Base-by-base conservation (phyloP, 306 rosid species). In the Mimosa bimucronata region DNA sequence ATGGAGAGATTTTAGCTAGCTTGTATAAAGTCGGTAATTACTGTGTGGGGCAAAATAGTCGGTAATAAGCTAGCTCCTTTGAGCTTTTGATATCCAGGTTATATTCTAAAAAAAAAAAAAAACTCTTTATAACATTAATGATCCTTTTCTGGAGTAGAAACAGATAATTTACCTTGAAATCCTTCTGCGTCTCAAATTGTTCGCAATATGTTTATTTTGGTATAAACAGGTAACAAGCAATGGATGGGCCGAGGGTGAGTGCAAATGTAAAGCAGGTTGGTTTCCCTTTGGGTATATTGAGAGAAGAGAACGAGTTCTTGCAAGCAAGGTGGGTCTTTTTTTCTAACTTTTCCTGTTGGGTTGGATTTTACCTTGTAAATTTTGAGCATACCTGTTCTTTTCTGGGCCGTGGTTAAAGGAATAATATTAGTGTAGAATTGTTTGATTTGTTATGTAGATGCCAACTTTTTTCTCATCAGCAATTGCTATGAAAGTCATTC, bases 231-330 rank as follows among this genome's bases (percentile, higher is more conserved):
- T 90, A 50, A 60, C 90, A 12, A 86, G 82, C 88, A 85, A 77
- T 23, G 94, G 93, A 66, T 90, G 97, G 97, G 97, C 96, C 1
- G 97, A 93, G 92, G 97, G 97, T 6, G 97, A 91, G 85, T 88
- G 97, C 91, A 88, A 91, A 83, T 94, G 97, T 19, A 91, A 40
- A 85, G 97, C 91, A 12, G 96, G 97, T 58, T 91, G 97, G 97
- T 88, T 93, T 86, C 93, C 94, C 0, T 89, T 87, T 62, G 94
- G 94, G 71, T 93, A 86, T 65, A 66, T 87, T 7, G 94, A 91
- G 80, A 90, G 90, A 88, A 84, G 92, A 84, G 91, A 90, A 4
- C 89, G 94, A 41, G 92, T 94, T 78, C 97, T 92, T 61, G 97
- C 98, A 28, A 92, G 97, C 85, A 94, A 94, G 89, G 89, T 94